Evolutionary conservation across 2,329 filamentous ascomycete species (phyloP).

Genomic region (Curvularia lunata): DNA sequence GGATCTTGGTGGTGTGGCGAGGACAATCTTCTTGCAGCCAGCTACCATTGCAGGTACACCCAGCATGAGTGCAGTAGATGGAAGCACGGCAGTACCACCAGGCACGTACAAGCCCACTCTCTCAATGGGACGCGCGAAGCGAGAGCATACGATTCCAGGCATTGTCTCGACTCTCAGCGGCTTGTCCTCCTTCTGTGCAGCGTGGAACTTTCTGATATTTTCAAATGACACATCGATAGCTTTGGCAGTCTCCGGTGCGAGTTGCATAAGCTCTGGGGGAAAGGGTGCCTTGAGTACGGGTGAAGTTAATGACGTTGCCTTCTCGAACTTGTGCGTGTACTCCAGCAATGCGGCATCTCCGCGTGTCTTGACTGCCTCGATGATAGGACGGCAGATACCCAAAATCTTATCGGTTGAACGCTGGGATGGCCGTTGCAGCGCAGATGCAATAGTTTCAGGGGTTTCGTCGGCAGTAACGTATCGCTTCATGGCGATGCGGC

Average conservation of each 20-base stretch:
- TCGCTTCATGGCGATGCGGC: constrained; percentile 81
- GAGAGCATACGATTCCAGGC: constrained; percentile 93
- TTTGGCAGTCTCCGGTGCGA: constrained; percentile 80
- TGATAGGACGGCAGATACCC: constrained; percentile 88
- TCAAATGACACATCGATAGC: constrained; percentile 95
- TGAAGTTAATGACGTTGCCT: constrained; percentile 86
- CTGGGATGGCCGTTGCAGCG: constrained; percentile 87
- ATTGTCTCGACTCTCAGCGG: constrained; percentile 91
- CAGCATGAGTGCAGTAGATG: constrained; percentile 96
- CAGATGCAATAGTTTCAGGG: constrained; percentile 70
- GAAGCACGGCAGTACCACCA: constrained; percentile 94
- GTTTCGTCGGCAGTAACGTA: constrained; percentile 72
- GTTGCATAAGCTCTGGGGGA: constrained; percentile 81
- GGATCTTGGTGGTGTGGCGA: constrained; percentile 86
- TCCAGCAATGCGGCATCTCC: constrained; percentile 88
- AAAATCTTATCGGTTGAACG: constrained; percentile 94
- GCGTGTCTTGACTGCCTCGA: constrained; percentile 80
- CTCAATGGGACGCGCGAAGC: constrained; percentile 91
- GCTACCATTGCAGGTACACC: constrained; percentile 98
- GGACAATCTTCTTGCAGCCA: constrained; percentile 91
- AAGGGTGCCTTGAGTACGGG: constrained; percentile 92
- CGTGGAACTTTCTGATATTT: constrained; percentile 94
- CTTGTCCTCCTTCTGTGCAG: constrained; percentile 84
- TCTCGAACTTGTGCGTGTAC: constrained; percentile 98
- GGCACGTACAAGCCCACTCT: constrained; percentile 96